These are phyloP conservation scores for Balakata baccata DNA, from an alignment of 345 rosid genomes.

Conservation along the genomic window DNA sequence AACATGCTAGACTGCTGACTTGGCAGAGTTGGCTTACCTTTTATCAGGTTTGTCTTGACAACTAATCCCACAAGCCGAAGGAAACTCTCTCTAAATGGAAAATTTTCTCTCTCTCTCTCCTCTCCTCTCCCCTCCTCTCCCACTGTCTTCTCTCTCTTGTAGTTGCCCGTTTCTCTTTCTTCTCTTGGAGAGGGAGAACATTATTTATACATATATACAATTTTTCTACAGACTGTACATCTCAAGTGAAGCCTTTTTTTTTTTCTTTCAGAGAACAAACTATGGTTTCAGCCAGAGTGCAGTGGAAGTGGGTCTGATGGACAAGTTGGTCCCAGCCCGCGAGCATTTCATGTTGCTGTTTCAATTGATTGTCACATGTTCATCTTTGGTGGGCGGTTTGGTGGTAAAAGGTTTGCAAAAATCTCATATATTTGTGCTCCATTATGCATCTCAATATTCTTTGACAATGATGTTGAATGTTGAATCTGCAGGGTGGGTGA, in stretches of 20 bases:
- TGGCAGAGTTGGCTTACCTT: no score
- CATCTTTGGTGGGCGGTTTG: constrained; percentile 90
- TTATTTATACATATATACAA: neutral
- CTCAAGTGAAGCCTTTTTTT: constrained; percentile 10
- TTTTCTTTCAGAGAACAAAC: constrained; percentile 57
- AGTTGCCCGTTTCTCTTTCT: no score
- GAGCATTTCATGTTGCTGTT: constrained; percentile 94
- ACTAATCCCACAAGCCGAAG: no score
- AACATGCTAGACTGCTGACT: no score
- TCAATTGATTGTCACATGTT: constrained; percentile 93
- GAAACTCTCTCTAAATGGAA: no score
- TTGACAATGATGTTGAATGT: constrained; percentile 14
- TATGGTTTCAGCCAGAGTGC: constrained; percentile 94
- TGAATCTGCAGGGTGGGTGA: constrained; percentile 73
- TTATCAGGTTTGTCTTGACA: no score
- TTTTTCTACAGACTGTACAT: neutral
- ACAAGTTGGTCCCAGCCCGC: constrained; percentile 74
- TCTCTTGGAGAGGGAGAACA: no score
- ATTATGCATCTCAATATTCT: neutral
- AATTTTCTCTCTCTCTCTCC: no score
- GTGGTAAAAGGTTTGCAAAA: constrained; percentile 57
- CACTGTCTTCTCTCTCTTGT: no score
- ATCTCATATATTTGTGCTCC: neutral
- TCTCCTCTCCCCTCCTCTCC: no score
- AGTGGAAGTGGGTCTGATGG: constrained; percentile 81